Evolutionary conservation across 768 basidiomycete species (phyloP).

Genomic region (Daedaleopsis nitida): DNA sequence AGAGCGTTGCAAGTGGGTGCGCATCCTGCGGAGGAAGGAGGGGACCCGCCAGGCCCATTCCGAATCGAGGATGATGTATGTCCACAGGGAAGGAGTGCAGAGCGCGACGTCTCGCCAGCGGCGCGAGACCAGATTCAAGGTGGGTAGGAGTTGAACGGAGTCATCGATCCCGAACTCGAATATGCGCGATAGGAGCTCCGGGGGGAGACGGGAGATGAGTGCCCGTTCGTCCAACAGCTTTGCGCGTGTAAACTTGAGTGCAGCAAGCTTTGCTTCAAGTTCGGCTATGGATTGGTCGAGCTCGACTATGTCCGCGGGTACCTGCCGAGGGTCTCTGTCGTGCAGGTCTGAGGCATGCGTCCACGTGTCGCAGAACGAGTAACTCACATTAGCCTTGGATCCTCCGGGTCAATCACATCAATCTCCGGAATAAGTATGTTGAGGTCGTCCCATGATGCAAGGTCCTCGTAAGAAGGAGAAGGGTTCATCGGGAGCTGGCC

Average conservation of each 20-base stretch:
- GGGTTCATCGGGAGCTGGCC: neutral
- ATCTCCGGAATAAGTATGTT: neutral
- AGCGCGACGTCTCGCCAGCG: constrained; percentile 31
- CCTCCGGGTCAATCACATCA: constrained; percentile 3
- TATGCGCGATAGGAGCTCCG: constrained; percentile 33
- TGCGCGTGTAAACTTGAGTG: constrained; percentile 24
- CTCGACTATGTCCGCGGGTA: constrained; percentile 24
- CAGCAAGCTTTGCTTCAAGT: constrained; percentile 26
- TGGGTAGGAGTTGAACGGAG: constrained; percentile 21
- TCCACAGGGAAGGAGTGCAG: constrained; percentile 31
- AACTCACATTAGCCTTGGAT: constrained; percentile 9
- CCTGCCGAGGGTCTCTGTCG: constrained; percentile 29
- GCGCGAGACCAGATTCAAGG: constrained; percentile 29
- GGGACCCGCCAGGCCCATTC: constrained; percentile 28
- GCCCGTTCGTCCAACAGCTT: constrained; percentile 28
- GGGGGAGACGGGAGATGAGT: constrained; percentile 29
- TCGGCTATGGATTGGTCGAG: constrained; percentile 29
- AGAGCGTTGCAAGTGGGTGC: constrained; percentile 28
- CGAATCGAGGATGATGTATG: constrained; percentile 32
- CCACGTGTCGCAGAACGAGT: neutral
- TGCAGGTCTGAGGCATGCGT: neutral
- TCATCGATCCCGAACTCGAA: constrained; percentile 34
- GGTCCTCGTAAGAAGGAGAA: constrained; percentile 26
- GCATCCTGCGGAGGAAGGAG: constrained; percentile 30
- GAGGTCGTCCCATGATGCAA: constrained; percentile 17